A percentile compares a stretch with the other conserved stretches of the same genome.
Evolutionary conservation across 2,329 filamentous ascomycete genomes (phyloP).

Genomic region (Chaetomiaceae sp.): DNA sequence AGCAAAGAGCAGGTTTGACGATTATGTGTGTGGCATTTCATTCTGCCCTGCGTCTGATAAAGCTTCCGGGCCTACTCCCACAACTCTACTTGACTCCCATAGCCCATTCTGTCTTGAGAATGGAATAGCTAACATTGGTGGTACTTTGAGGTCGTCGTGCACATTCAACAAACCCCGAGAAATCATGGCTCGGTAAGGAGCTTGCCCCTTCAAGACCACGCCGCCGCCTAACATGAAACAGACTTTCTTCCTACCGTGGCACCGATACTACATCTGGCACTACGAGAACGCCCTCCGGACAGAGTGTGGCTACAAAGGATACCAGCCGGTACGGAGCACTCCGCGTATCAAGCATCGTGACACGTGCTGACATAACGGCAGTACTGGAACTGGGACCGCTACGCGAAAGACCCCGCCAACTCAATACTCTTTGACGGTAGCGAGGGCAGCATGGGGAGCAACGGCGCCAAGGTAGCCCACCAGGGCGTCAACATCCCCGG

Average conservation of each 20-base stretch:
- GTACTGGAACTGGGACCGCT: conserved; percentile 45
- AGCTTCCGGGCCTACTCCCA: too few species aligned
- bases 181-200: conserved; percentile 22
- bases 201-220: background rate
- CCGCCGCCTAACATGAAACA: background rate
- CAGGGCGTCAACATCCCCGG: conserved; percentile 27
- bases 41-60: too few species aligned
- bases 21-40: too few species aligned
- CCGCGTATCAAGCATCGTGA: background rate
- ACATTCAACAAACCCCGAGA: conserved; percentile 26
- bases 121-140: background rate
- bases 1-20: conserved; percentile 29
- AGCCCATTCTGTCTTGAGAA: too few species aligned
- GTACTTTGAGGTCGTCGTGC: conserved; percentile 21
- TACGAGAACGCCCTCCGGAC: conserved; percentile 32
- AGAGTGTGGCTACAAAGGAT: conserved; percentile 32
- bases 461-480: conserved; percentile 34
- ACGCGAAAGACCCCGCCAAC: conserved; percentile 37
- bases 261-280: conserved; percentile 30
- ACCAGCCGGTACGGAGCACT: conserved; percentile 27
- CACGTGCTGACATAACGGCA: background rate
- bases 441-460: conserved; percentile 39
- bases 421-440: conserved; percentile 48
- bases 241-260: conserved; percentile 31
- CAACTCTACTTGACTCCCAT: too few species aligned